Evolutionary conservation across 75 land plant genomes (phyloP).

Genomic region (Adiantum capillusveneris): DNA sequence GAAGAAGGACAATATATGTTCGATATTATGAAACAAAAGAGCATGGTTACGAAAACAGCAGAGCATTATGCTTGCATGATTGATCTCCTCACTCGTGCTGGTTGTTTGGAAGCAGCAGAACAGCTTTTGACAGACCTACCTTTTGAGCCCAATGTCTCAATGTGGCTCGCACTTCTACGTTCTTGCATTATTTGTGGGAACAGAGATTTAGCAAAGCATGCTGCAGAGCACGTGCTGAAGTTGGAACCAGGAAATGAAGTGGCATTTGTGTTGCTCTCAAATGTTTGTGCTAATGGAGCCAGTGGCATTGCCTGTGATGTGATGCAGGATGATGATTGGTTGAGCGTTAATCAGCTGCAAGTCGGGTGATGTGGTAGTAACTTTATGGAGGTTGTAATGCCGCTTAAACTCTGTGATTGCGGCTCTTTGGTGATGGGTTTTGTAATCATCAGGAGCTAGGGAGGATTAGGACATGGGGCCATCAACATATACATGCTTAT

Average conservation of each 20-base stretch:
- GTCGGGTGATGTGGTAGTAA: no score
- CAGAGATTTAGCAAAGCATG: constrained; percentile 38
- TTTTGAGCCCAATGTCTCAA: constrained; percentile 36
- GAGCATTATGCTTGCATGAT: constrained; percentile 61
- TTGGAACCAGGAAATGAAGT: constrained; percentile 47
- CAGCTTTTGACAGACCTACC: constrained; percentile 38
- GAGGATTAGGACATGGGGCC: no score
- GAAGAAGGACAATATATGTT: constrained; percentile 37
- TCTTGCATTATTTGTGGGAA: constrained; percentile 35
- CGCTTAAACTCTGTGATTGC: no score
- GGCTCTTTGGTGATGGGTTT: no score
- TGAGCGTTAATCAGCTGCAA: no score
- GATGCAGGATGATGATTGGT: no score
- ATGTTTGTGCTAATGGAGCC: background rate
- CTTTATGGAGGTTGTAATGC: no score
- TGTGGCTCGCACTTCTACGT: constrained; percentile 56
- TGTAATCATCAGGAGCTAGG: no score
- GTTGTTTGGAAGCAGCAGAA: constrained; percentile 51
- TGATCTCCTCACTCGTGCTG: constrained; percentile 58
- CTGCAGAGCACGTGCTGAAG: constrained; percentile 37
- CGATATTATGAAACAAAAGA: constrained; percentile 22
- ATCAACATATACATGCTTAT: no score
- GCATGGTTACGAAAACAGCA: constrained; percentile 28
- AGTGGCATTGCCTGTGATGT: no score
- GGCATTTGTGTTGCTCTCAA: constrained; percentile 32